phyloP scores from a whole-genome alignment of 2,329 filamentous ascomycete species.

The Fusarium annulatum region DNA sequence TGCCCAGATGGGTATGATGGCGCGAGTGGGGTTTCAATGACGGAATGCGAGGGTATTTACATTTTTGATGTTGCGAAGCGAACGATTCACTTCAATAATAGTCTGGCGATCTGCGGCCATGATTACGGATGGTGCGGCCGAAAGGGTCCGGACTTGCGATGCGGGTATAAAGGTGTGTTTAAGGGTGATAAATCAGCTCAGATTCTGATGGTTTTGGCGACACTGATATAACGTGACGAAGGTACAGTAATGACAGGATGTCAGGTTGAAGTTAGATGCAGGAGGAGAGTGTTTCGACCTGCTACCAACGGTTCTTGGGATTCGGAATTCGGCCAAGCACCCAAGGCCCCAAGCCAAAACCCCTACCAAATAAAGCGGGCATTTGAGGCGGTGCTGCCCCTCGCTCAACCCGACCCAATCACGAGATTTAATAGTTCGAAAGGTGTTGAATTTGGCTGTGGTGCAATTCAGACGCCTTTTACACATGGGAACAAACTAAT shows the following conservation, averaged over 20 bases:
- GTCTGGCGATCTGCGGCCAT: conserved; percentile 67
- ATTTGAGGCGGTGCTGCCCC: conserved; percentile 43
- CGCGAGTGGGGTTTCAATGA: no score
- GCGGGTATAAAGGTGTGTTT: not conserved
- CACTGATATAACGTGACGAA: conserved; percentile 8
- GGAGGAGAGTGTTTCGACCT: conserved; percentile 23
- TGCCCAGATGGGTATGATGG: not conserved
- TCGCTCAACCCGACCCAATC: conserved; percentile 33
- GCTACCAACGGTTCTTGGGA: not conserved
- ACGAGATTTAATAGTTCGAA: conserved; percentile 16
- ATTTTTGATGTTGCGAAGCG: conserved; percentile 87
- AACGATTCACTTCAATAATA: conserved; percentile 80
- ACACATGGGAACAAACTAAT: not conserved
- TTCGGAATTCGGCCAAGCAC: conserved; percentile 14
- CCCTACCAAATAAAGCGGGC: conserved; percentile 38
- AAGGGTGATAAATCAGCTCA: not conserved
- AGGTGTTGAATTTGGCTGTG: not conserved
- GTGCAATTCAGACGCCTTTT: conserved; percentile 12
- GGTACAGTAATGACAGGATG: conserved; percentile 13
- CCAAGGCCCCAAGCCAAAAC: not conserved
- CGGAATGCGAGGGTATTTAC: conserved; percentile 56
- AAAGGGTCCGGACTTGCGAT: conserved; percentile 5
- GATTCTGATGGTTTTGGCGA: not conserved
- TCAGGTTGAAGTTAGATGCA: conserved; percentile 14
- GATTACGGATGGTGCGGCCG: conserved; percentile 32